Conservation (phyloP, 140 eudicot species). For the Ambrosia hybrid region DNA sequence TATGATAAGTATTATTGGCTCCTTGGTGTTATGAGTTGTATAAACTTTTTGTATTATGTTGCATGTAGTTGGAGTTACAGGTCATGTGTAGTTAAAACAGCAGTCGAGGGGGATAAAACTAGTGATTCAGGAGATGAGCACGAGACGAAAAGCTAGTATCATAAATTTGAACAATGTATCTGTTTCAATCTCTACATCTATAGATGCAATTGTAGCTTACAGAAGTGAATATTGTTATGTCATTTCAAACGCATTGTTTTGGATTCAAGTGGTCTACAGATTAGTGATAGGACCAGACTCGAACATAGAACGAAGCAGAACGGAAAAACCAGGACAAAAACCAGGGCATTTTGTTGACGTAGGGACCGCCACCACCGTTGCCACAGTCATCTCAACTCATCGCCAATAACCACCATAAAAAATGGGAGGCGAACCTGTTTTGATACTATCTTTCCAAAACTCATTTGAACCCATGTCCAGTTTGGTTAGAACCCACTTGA, state of each 20-base stretch:
- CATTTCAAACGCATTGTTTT: background rate
- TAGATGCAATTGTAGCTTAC: slow-evolving; percentile 8
- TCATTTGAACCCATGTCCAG: background rate
- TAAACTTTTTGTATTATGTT: slow-evolving; percentile 40
- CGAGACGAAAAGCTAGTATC: background rate
- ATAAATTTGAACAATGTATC: background rate
- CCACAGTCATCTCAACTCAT: background rate
- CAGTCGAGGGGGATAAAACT: background rate
- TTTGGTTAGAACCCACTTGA: background rate
- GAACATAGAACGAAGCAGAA: background rate
- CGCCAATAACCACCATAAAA: background rate
- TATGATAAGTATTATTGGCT: slow-evolving; percentile 67
- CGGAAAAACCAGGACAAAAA: too few relatives aligned
- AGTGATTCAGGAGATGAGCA: slow-evolving; percentile 7
- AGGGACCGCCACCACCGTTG: background rate
- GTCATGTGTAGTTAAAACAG: slow-evolving; percentile 18
- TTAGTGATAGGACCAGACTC: background rate
- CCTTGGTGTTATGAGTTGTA: slow-evolving; percentile 48
- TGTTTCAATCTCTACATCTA: background rate
- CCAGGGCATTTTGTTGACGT: background rate
- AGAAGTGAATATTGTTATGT: background rate
- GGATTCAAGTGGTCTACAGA: background rate
- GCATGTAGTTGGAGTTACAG: slow-evolving; percentile 36
- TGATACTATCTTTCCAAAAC: background rate
- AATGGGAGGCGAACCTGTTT: background rate